Evolutionary conservation across 2,329 filamentous ascomycete genomes (phyloP), one percentile per base, ranked within the genome.

Genomic region (Penicillium sp.): DNA sequence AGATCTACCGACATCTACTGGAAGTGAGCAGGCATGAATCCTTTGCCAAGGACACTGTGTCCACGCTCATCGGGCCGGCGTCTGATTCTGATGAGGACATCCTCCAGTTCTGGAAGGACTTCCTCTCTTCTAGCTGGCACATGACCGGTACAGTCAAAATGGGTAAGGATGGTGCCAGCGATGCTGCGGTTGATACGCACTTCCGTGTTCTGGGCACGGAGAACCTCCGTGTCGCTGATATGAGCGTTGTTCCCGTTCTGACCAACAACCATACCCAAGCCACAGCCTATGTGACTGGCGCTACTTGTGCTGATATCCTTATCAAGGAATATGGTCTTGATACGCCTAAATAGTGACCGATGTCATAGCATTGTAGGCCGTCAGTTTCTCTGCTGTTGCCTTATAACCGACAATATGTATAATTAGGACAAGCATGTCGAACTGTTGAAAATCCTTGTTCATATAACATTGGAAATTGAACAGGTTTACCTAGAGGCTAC

Each of bases 131-230:
- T 2, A 80, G 72, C 52, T 84, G 77, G 79, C 82, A 81, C 65
- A 84, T 78, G 78, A 81, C 74, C 0, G 79, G 81, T 0, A 86
- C 83, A 0, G 76, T 75, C 7, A 79, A 79, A 64, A 86, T 86
- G 83, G 83, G 83, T 0, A 76, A 70, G 56, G 36, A 52, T 0
- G 73, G 65, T 1, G 76, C 79, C 7, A 51, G 54, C 0, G 72
- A 76, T 32, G 76, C 78, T 1, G 79, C 73, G 27, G 80, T 84
- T 7, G 80, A 84, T 63, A 70, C 60, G 0, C 48, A 66, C 5
- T 78, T 76, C 61, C 66, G 67, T 9, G 67, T 77, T 2, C 63
- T 70, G 27, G 75, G 74, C 0, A 56, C 76, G 13, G 60, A 77
- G 38, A 58, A 61, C 6, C 60, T 79, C 35, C 67, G 76, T 7